Base-by-base conservation (phyloP, 1,139 yeast genomes). In the Candida sp. region DNA sequence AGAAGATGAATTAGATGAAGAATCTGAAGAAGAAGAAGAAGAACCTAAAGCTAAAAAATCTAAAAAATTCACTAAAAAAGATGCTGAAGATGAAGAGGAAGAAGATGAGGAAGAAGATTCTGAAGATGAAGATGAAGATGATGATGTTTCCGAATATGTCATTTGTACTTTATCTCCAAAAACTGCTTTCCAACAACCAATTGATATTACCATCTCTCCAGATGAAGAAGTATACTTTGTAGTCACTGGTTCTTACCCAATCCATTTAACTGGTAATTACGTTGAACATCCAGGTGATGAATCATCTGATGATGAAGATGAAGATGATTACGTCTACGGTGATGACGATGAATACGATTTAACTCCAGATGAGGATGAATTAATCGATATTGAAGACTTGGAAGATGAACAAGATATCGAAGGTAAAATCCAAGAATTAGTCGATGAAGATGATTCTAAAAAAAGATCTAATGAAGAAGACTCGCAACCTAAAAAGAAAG, bases 151-250 rank as follows among this genome's bases (percentile, higher is more conserved):
- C 63, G 96, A 88, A 68, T 85, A 74, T 58, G 86, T 90, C 48
- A 72, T 95, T 49, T 88, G 96, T 73, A 95, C 99, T 46, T 79
- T 93, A 53, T 84, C 95, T 44, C 98, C 98, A 67, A 79, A 84
- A 63, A 62, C 73, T 45, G 87, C 82, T 65, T 91, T 69, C 79
- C 99, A 93, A 76, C 97, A 91, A 76, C 74, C 95, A 49, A 67
- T 93, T 49, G 98, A 93, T 62, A 72, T 93, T 56, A 89, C 95
- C 61, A 86, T 95, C 62, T 79, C 85, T 48, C 96, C 97, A 58
- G 95, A 85, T 61, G 99, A 93, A 73, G 96, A 90, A 62, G 91
- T 93, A 49, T 83, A 78, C 75, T 93, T 93, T 63, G 95, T 89
- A 59, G 97, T 88, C 48, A 86, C 96, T 52, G 99, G 99, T 57